These are phyloP conservation scores for Scleroderma citrinum DNA, from an alignment of 768 basidiomycete genomes.

Conservation along the genomic window DNA sequence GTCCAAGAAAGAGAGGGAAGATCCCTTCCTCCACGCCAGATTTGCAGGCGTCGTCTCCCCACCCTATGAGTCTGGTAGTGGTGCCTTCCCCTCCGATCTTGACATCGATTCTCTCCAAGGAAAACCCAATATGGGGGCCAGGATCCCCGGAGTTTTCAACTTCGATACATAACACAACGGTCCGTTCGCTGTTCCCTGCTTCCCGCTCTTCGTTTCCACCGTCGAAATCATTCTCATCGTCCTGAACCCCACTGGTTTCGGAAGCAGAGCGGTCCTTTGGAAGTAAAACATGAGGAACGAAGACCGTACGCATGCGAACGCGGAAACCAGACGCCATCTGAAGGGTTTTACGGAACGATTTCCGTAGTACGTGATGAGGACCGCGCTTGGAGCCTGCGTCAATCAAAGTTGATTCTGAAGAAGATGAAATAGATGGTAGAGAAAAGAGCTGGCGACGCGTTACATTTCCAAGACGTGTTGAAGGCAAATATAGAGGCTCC, in stretches of 20 bases:
- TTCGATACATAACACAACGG: conserved; percentile 87
- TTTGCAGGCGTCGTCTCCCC: conserved; percentile 36
- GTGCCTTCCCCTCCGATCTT: conserved; percentile 68
- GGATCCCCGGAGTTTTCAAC: conserved; percentile 77
- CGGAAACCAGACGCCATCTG: conserved; percentile 77
- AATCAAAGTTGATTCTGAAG: conserved; percentile 41
- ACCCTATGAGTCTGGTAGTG: conserved; percentile 42
- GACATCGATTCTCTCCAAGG: conserved; percentile 71
- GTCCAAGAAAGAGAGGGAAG: conserved; percentile 70
- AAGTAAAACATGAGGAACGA: conserved; percentile 78
- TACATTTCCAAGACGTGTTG: conserved; percentile 62
- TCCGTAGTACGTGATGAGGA: conserved; percentile 67
- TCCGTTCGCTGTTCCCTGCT: conserved; percentile 75
- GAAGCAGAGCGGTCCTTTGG: conserved; percentile 30
- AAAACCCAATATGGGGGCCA: conserved; percentile 56
- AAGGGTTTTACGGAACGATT: conserved; percentile 79
- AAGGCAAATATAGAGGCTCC: conserved; percentile 49
- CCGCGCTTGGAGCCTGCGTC: conserved; percentile 43
- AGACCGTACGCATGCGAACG: conserved; percentile 92
- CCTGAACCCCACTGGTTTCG: conserved; percentile 27
- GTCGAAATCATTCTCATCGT: conserved; percentile 33
- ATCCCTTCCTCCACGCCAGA: conserved; percentile 34
- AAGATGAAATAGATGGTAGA: conserved; percentile 42
- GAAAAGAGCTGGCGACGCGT: conserved; percentile 66
- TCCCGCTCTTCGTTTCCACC: conserved; percentile 44